Base-by-base conservation (phyloP, 2,329 filamentous ascomycete genomes). In the Pyrenochaeta sp. region DNA sequence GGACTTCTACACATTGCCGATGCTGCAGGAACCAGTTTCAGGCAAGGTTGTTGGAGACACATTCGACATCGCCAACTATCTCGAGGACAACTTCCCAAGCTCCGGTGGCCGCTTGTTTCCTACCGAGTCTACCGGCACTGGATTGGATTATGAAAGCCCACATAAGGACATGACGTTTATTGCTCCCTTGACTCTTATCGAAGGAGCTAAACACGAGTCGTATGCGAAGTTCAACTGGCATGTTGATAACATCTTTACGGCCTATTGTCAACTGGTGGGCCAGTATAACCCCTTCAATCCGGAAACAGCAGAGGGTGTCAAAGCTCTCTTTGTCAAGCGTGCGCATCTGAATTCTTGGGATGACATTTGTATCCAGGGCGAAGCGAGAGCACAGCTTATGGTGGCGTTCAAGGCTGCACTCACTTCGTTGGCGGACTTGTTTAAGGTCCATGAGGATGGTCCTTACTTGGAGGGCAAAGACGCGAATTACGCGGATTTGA, bases 41-140 rank as follows among this genome's bases (percentile, higher is more conserved):
- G 56, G 56, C 3, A 42, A 65, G 1, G 38, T 72, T 0, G 35
- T 86, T 3, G 84, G 84, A 6, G 84, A 87, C 67, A 82, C 83
- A 3, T 84, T 86, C 58, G 84, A 86, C 38, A 87, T 87, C 48
- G 84, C 84, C 3, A 63, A 77, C 17, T 80, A 85, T 54, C 72
- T 87, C 1, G 76, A 86, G 17, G 63, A 73, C 0, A 72, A 63
- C 0, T 83, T 80, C 41, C 79, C 81, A 0, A 49, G 62, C 19
- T 59, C 73, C 0, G 76, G 76, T 1, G 67, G 74, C 0, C 61
- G 74, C 29, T 70, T 86, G 3, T 80, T 85, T 55, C 77, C 77
- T 0, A 36, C 65, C 0, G 61, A 68, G 24, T 62, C 61, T 4
- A 61, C 54, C 3, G 36, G 50, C n/a, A 63, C 74, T 7, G n/a